Conservation (phyloP, 2,329 filamentous ascomycete species). For the Arthrobotrys entomopaga region DNA sequence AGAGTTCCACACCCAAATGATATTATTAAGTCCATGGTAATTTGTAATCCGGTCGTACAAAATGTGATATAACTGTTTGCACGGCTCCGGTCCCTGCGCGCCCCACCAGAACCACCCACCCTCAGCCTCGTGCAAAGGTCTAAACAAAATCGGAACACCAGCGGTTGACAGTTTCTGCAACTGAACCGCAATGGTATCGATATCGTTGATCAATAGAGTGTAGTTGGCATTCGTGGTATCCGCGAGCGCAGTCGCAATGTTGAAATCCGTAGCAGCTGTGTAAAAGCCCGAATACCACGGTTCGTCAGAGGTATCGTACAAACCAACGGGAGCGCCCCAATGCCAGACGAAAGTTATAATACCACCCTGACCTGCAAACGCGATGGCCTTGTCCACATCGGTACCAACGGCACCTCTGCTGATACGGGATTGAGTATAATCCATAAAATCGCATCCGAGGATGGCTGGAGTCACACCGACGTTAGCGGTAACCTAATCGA, state of each 20-base stretch:
- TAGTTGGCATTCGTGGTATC: constrained; percentile 65
- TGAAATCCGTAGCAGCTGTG: constrained; percentile 66
- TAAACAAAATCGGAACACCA: constrained; percentile 65
- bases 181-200: constrained; percentile 66
- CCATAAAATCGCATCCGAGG: constrained; percentile 65
- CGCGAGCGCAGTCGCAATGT: constrained; percentile 63
- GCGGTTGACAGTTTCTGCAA: constrained; percentile 64
- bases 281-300: constrained; percentile 68
- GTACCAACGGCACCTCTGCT: constrained; percentile 63
- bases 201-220: constrained; percentile 65
- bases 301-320: constrained; percentile 65
- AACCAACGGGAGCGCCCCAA: constrained; percentile 62
- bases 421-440: constrained; percentile 66
- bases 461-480: constrained; percentile 66
- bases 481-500: constrained; percentile 64
- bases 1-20: constrained; percentile 68
- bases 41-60: constrained; percentile 65
- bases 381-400: constrained; percentile 65
- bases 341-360: constrained; percentile 67
- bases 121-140: constrained; percentile 67
- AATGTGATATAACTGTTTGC: constrained; percentile 64
- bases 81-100: constrained; percentile 64
- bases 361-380: constrained; percentile 63
- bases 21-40: constrained; percentile 65
- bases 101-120: constrained; percentile 68